Evolutionary conservation across 2,329 filamentous ascomycete genomes (phyloP), one percentile per base, ranked within the genome.

Genomic region (Thelonectria rubi): DNA sequence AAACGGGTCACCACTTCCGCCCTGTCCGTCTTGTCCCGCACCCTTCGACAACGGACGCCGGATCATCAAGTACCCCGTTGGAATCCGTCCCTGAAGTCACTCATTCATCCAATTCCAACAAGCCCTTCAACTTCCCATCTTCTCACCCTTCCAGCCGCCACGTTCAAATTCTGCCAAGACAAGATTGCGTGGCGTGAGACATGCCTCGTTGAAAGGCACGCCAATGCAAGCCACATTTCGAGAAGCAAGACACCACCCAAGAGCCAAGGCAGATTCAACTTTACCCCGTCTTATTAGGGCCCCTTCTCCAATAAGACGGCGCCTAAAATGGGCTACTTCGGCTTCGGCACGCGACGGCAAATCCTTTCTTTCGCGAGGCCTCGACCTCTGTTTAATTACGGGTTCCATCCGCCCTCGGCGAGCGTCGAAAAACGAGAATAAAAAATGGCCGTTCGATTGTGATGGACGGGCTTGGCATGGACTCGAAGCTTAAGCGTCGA

Each of bases 101-200:
- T 37, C 34, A 37, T 15, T 37, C 34, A 37, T 30, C 32, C 34
- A 37, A 37, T 37, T 37, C 34, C 9, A 10, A 34, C 32, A 34
- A 34, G 3, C 12, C 32, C 32, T 34, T 14, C 32, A 12, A 34
- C 32, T 34, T 34, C 10, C 12, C 12, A 5, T 14, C 10, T 12
- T 34, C 12, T 12, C 5, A 34, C 9, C 9, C 12, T 34, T 10
- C 9, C 32, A 34, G 9, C 14, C 9, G 32, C 4, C 11, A 34
- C 14, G 32, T 34, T 12, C 32, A 34, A 34, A 34, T 34, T 34
- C 32, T 21, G 8, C 20, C 55, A 51, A 40, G n/a, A 12, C 43
- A 53, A 54, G 37, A 49, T 54, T 59, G 50, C 50, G 56, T 59
- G 56, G 56, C 56, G 56, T 39, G 37, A 57, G 20, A 18, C 34